Percentiles rank a stretch among this genome's conserved stretches.
Conservation (phyloP, 306 rosid genomes). For the Cyamopsis tetragonoloba region DNA sequence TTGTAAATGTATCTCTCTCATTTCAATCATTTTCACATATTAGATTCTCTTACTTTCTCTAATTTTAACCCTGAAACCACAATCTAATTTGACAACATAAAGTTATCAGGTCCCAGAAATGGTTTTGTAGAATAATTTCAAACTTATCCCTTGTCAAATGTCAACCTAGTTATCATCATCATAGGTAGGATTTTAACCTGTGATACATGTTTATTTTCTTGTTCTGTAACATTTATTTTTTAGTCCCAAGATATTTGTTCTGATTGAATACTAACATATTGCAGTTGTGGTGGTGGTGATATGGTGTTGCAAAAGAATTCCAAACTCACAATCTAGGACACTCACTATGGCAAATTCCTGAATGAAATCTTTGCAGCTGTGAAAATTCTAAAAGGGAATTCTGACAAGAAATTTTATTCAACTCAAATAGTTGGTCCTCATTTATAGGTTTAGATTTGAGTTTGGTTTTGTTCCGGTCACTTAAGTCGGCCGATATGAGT, state of each 20-base stretch:
- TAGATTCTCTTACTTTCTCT: no score
- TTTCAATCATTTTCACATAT: no score
- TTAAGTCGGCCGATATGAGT: no score
- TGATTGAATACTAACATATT: not conserved
- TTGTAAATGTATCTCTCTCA: no score
- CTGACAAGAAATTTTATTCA: no score
- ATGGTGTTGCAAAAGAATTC: no score
- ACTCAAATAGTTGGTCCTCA: no score
- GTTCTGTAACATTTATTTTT: no score
- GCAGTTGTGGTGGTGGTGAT: not conserved
- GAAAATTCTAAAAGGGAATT: not conserved
- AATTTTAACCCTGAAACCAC: no score
- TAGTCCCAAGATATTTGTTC: not conserved
- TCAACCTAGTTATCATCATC: not conserved
- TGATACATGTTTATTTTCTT: not conserved
- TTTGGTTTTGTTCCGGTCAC: no score
- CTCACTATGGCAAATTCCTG: not conserved
- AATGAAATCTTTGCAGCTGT: not conserved
- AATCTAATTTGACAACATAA: not conserved
- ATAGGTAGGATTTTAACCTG: not conserved
- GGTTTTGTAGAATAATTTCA: not conserved
- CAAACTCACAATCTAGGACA: not conserved
- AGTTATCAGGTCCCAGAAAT: not conserved
- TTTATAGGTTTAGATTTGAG: no score
- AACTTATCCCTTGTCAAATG: not conserved